Percentiles rank a stretch among this genome's conserved stretches.
These are phyloP conservation scores for Acanthamoeba quina DNA, from an alignment of 208 protist species.

Conservation along the genomic window DNA sequence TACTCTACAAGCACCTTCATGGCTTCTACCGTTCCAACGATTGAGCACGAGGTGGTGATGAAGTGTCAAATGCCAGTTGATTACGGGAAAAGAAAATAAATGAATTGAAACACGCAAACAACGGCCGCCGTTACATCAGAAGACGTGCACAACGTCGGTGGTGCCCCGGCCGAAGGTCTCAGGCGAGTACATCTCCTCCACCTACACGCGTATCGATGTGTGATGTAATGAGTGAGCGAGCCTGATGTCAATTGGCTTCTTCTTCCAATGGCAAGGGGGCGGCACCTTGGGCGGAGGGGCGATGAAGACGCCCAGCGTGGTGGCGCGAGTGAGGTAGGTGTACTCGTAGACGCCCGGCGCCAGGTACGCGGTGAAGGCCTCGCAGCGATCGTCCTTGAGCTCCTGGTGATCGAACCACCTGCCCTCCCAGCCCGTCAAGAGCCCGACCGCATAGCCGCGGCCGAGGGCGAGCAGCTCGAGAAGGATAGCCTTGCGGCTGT, in stretches of 20 bases:
- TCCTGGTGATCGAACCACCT: constrained; percentile 62
- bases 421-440: constrained; percentile 56
- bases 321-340: constrained; percentile 40
- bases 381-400: constrained; percentile 38
- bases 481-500: constrained; percentile 21
- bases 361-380: constrained; percentile 52
- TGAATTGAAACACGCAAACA: too few relatives aligned
- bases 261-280: neutral
- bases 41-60: too few relatives aligned
- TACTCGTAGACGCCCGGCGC: constrained; percentile 39
- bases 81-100: too few relatives aligned
- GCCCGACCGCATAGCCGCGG: constrained; percentile 51
- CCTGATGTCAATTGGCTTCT: neutral
- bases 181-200: constrained; percentile 64
- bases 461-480: constrained; percentile 27
- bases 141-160: constrained; percentile 24
- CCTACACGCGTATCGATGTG: neutral
- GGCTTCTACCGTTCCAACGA: too few relatives aligned
- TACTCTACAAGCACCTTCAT: neutral
- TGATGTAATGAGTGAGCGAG: neutral
- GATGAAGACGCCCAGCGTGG: constrained; percentile 27
- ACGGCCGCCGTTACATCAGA: neutral
- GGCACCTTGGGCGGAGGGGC: constrained; percentile 34
- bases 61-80: too few relatives aligned
- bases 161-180: constrained; percentile 65